Conservation (phyloP, 1,139 yeast species). For the Candida freyschussii region DNA sequence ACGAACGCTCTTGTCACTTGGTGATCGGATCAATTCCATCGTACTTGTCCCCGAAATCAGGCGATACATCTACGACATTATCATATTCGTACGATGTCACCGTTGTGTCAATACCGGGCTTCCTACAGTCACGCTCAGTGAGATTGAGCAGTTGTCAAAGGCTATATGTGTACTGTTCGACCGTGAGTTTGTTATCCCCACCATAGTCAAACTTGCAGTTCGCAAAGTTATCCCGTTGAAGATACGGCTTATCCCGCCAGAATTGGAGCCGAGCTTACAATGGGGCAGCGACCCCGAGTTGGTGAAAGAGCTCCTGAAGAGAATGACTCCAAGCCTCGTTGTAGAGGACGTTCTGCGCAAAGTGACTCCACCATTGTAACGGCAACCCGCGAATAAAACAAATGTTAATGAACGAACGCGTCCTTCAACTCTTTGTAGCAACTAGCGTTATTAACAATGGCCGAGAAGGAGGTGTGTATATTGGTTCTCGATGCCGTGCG, state of each 20-base stretch:
- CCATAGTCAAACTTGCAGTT: slow-evolving; percentile 44
- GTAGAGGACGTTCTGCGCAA: slow-evolving; percentile 43
- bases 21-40: slow-evolving; percentile 24
- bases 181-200: slow-evolving; percentile 43
- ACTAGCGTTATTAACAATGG: too few species aligned
- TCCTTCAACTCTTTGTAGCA: too few species aligned
- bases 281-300: slow-evolving; percentile 48
- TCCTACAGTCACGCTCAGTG: slow-evolving; percentile 40
- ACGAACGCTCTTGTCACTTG: slow-evolving; percentile 10
- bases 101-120: slow-evolving; percentile 47
- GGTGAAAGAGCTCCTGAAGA: slow-evolving; percentile 35
- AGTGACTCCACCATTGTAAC: slow-evolving; percentile 40
- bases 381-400: background rate
- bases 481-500: background rate
- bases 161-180: slow-evolving; percentile 39
- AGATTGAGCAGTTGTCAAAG: slow-evolving; percentile 37
- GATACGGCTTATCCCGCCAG: slow-evolving; percentile 33
- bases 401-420: background rate
- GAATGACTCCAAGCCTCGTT: slow-evolving; percentile 41
- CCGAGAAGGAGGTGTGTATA: slow-evolving; percentile 33
- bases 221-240: slow-evolving; percentile 43
- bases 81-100: slow-evolving; percentile 45
- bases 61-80: slow-evolving; percentile 51
- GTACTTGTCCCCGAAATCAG: slow-evolving; percentile 40
- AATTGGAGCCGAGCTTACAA: slow-evolving; percentile 44